A percentile compares a stretch with the other conserved stretches of the same genome.
These are phyloP conservation scores for Tylopilus plumbeoviolaceoides DNA, from an alignment of 768 basidiomycete species.

Conservation along the genomic window DNA sequence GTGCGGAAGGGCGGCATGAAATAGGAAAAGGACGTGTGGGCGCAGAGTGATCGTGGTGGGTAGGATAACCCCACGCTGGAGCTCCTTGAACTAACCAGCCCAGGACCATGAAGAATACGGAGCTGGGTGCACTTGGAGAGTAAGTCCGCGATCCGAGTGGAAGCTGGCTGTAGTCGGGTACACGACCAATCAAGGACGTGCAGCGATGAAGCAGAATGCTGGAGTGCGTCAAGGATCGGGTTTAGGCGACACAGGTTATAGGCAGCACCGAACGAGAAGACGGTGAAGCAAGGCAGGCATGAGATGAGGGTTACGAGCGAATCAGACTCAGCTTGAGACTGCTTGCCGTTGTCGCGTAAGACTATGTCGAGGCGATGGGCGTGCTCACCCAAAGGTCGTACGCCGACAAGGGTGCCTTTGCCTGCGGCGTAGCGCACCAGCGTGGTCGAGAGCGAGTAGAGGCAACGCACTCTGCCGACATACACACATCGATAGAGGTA, in stretches of 20 bases:
- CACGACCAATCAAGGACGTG: conserved; percentile 24
- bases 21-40: not conserved
- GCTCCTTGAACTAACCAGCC: conserved; percentile 10
- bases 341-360: conserved; percentile 15
- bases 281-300: conserved; percentile 4
- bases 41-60: not conserved
- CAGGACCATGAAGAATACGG: conserved; percentile 11
- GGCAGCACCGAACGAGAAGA: not conserved
- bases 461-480: conserved; percentile 14
- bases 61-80: too few species aligned
- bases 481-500: too few species aligned
- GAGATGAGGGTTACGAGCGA: conserved; percentile 11
- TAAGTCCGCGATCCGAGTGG: not conserved
- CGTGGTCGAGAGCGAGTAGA: conserved; percentile 17
- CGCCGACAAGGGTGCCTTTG: conserved; percentile 6
- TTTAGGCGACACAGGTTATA: not conserved
- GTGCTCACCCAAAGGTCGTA: conserved; percentile 18
- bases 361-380: conserved; percentile 25
- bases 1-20: not conserved
- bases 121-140: conserved; percentile 14
- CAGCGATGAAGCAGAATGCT: conserved; percentile 6
- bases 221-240: conserved; percentile 15
- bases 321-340: too few species aligned
- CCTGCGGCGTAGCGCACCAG: conserved; percentile 11
- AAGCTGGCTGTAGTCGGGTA: not conserved